Percentiles rank a stretch among this genome's conserved stretches.
Evolutionary conservation across 176 grass and related monocot genomes (phyloP).

Genomic region (Typha latifolia): DNA sequence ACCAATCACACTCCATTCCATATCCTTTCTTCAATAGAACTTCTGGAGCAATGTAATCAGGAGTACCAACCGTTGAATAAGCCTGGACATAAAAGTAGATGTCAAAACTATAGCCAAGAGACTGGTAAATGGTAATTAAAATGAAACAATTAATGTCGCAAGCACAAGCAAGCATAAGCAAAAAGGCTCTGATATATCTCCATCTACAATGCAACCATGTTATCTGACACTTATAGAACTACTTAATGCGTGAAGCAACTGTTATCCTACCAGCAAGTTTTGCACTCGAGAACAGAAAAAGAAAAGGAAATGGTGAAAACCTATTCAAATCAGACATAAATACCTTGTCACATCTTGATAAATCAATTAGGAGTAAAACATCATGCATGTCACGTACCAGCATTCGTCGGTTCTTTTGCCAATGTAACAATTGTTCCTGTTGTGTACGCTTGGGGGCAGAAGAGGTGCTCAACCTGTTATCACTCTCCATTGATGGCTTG

Average conservation of each 20-base stretch:
- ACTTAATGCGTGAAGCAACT: too few species aligned
- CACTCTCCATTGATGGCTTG: constrained; percentile 46
- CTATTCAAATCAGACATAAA: too few species aligned
- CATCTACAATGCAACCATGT: too few species aligned
- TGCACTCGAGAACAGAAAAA: too few species aligned
- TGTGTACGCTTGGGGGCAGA: constrained; percentile 73
- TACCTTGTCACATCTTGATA: not conserved
- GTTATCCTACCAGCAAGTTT: too few species aligned
- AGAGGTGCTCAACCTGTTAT: constrained; percentile 46
- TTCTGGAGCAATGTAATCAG: constrained; percentile 99
- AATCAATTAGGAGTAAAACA: not conserved
- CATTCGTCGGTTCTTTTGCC: constrained; percentile 95
- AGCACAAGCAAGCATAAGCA: too few species aligned
- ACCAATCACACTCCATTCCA: constrained; percentile 99
- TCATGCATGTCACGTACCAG: constrained; percentile 47
- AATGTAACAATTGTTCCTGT: constrained; percentile 89
- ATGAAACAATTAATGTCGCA: too few species aligned
- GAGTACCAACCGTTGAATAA: constrained; percentile 95
- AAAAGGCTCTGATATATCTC: too few species aligned
- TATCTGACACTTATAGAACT: too few species aligned
- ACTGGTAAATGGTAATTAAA: too few species aligned
- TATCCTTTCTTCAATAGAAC: constrained; percentile 98
- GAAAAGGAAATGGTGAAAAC: too few species aligned
- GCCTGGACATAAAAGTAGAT: constrained; percentile 43
- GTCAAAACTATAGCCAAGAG: not conserved